Evolutionary conservation across 225 moss, liverwort and hornwort genomes (phyloP).

Genomic region (Asterella californica): DNA sequence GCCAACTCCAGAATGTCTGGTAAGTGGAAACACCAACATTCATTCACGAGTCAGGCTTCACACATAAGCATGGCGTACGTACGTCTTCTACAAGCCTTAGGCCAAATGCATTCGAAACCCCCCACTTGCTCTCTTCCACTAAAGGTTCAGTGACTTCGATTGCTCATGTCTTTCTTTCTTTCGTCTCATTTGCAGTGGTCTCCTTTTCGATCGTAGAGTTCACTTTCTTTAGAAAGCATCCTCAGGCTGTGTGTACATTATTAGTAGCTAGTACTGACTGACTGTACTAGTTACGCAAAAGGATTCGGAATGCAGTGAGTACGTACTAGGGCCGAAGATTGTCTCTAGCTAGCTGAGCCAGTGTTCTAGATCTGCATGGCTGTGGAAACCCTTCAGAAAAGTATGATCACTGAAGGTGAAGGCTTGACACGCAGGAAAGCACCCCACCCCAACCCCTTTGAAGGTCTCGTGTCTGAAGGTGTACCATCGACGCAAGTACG

Average conservation of each 20-base stretch:
- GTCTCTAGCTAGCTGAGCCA: no score
- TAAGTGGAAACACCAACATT: conserved; percentile 6
- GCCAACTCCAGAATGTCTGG: background rate
- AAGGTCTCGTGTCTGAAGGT: background rate
- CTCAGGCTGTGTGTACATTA: no score
- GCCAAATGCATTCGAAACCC: background rate
- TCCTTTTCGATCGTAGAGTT: background rate
- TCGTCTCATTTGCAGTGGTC: background rate
- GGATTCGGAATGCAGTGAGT: no score
- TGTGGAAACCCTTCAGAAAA: no score
- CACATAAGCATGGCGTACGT: background rate
- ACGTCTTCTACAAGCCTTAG: background rate
- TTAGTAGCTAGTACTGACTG: no score
- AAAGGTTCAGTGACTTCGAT: background rate
- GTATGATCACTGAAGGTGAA: no score
- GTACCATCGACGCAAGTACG: no score
- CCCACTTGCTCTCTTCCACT: background rate
- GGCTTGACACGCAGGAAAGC: background rate
- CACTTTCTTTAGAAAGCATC: no score
- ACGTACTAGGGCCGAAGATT: no score
- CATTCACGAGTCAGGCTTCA: conserved; percentile 3
- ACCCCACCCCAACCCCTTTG: background rate
- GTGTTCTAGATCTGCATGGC: no score
- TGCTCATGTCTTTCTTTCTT: background rate
- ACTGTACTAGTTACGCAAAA: no score